Conservation (phyloP, 2,329 filamentous ascomycete species). For the Stachybotrys elegans region DNA sequence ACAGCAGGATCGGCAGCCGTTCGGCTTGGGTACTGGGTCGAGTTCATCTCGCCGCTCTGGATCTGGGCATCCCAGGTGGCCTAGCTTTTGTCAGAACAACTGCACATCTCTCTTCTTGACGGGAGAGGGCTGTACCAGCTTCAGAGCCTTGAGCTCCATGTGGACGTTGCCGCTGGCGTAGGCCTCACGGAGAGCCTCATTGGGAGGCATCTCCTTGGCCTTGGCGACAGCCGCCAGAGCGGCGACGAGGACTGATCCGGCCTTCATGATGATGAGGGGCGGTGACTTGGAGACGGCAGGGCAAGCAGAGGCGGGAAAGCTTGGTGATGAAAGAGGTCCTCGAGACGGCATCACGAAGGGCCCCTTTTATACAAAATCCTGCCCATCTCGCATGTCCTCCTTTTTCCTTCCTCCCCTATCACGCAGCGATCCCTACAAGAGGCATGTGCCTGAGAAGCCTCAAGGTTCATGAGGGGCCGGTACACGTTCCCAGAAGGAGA, state of each 20-base stretch:
- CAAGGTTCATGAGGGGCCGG: too few species aligned
- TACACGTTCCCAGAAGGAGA: too few species aligned
- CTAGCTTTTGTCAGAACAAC: background rate
- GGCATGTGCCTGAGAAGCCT: too few species aligned
- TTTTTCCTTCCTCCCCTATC: too few species aligned
- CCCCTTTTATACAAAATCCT: too few species aligned
- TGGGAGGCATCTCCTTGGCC: conserved; percentile 5
- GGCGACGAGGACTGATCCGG: background rate
- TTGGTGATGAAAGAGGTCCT: too few species aligned
- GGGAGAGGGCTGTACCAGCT: too few species aligned
- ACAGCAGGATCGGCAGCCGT: conserved; percentile 1
- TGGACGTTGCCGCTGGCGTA: conserved; percentile 5
- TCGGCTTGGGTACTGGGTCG: conserved; percentile 4
- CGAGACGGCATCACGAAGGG: too few species aligned
- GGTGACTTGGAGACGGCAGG: background rate
- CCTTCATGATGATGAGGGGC: conserved; percentile 4
- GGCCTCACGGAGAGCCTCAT: background rate
- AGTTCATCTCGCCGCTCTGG: conserved; percentile 3
- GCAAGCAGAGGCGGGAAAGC: too few species aligned
- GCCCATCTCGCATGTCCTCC: too few species aligned
- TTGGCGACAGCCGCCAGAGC: conserved; percentile 1
- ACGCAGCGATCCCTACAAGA: too few species aligned
- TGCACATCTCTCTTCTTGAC: background rate
- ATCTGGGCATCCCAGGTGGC: conserved; percentile 3
- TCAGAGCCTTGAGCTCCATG: conserved; percentile 4